A percentile compares a stretch with the other conserved stretches of the same genome.
These are phyloP conservation scores for Oryza officinalis DNA, from an alignment of 176 grass and related monocot species.

Conservation along the genomic window DNA sequence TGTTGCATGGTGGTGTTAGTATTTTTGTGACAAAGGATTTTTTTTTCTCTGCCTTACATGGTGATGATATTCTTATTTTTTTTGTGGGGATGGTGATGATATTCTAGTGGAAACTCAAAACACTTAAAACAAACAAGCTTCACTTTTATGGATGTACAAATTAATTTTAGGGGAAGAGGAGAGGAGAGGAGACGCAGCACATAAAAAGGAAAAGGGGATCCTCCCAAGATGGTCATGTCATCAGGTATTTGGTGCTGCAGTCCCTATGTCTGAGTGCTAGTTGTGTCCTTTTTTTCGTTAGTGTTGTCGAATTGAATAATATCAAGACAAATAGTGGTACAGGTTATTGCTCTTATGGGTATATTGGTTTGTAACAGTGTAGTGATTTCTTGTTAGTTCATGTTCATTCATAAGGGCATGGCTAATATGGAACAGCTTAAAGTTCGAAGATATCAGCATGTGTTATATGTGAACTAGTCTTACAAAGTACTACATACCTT, in stretches of 20 bases:
- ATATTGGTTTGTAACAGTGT: background rate
- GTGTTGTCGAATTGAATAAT: background rate
- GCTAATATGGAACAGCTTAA: background rate
- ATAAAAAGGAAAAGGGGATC: background rate
- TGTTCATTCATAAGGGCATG: background rate
- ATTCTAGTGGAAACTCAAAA: background rate
- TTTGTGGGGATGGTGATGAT: too few species aligned
- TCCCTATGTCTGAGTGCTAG: background rate
- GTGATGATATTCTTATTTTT: background rate
- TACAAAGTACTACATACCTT: conserved; percentile 55
- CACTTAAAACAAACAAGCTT: background rate
- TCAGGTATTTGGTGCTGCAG: background rate
- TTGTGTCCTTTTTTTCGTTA: background rate
- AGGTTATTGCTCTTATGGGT: background rate
- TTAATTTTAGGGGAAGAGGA: background rate
- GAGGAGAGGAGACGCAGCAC: background rate
- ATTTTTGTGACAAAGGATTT: background rate
- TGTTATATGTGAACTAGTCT: background rate
- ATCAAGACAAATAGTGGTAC: background rate
- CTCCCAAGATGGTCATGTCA: background rate
- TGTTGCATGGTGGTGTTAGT: background rate
- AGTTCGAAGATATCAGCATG: background rate
- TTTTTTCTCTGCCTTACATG: background rate
- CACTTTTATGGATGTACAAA: background rate
- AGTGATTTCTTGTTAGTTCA: background rate